Evolutionary conservation across 176 grass and related monocot species (phyloP).

Genomic region (Ampelocalamus luodianensis): DNA sequence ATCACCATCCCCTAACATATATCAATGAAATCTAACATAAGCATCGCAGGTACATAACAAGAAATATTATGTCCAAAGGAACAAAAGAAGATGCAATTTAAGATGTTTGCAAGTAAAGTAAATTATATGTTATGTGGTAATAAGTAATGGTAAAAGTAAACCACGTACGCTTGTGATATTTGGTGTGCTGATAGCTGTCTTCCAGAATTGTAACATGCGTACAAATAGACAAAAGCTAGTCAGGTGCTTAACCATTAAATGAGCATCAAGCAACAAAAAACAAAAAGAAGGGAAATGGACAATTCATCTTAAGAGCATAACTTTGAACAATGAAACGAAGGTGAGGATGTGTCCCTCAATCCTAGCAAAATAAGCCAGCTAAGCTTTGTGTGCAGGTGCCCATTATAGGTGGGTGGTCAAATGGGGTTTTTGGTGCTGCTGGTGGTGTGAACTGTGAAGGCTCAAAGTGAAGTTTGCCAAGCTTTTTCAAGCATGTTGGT

Average conservation of each 20-base stretch:
- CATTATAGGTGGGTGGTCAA: neutral
- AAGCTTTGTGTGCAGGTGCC: neutral
- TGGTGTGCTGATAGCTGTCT: slow-evolving; percentile 99
- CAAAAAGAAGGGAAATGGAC: neutral
- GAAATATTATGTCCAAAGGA: slow-evolving; percentile 7
- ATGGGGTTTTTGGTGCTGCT: neutral
- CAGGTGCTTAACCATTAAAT: slow-evolving; percentile 35
- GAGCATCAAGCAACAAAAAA: slow-evolving; percentile 3
- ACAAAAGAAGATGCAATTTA: neutral
- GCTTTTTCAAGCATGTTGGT: neutral
- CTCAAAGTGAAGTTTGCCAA: neutral
- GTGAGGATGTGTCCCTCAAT: neutral
- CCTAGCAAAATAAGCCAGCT: slow-evolving; percentile 16
- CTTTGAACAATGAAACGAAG: neutral
- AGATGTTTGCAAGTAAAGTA: neutral
- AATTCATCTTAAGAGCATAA: slow-evolving; percentile 10
- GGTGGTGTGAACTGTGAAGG: slow-evolving; percentile 14
- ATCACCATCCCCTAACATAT: slow-evolving; percentile 5
- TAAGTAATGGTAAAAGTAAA: slow-evolving; percentile 41
- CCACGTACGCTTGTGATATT: slow-evolving; percentile 94
- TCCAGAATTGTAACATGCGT: slow-evolving; percentile 54
- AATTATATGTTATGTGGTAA: neutral
- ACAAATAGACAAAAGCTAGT: slow-evolving; percentile 46
- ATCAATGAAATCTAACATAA: neutral
- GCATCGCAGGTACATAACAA: neutral